Base-by-base conservation (phyloP, 208 protist species). In the Herpetomonas samuelpessoai region DNA sequence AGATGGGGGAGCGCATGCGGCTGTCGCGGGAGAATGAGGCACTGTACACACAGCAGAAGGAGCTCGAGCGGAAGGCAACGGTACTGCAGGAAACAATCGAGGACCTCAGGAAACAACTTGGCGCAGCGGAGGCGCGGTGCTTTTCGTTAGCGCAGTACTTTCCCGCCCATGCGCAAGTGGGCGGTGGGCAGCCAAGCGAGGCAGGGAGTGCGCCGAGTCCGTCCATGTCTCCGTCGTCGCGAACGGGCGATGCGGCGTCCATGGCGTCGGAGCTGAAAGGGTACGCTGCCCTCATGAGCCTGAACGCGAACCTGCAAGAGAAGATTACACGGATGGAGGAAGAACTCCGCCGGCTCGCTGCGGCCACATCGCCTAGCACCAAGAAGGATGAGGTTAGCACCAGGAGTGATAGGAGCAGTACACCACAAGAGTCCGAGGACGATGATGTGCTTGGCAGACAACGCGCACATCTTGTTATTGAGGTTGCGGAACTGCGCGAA, bases 251-350 rank as follows among this genome's bases (percentile, higher is more conserved):
- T 21, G 66, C 68, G 0, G 57, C 57, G 0, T 47, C 71, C 0
- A 52, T 81, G 1, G 51, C 63, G 0, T 77, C 77, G 28, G 81
- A 88, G 47, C 9, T 79, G 28, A 86, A 81, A 35, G 83, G 82
- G 31, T 89, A 93, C 62, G 59, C 73, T n/a, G 57, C 77, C 38
- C 57, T 93, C 12, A 86, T 93, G 82, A 51, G 65, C 7, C 18
- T 88, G 16, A 89, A 93, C 70, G 54, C 72, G 12, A 61, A 71
- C 28, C 53, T 86, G 19, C 74, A 92, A 49, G 48, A 57, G n/a
- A 38, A 76, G 27, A 44, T 83, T 18, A 26, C 26, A 25, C 35
- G 65, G 39, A 57, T 30, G 22, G 24, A 68, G 49, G 41, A 57
- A 1, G 54, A 39, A 22, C 10, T 54, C 12, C 52, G 27, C 18